These are phyloP conservation scores for Candida michaelii DNA, from an alignment of 805 yeast species.

Conservation along the genomic window DNA sequence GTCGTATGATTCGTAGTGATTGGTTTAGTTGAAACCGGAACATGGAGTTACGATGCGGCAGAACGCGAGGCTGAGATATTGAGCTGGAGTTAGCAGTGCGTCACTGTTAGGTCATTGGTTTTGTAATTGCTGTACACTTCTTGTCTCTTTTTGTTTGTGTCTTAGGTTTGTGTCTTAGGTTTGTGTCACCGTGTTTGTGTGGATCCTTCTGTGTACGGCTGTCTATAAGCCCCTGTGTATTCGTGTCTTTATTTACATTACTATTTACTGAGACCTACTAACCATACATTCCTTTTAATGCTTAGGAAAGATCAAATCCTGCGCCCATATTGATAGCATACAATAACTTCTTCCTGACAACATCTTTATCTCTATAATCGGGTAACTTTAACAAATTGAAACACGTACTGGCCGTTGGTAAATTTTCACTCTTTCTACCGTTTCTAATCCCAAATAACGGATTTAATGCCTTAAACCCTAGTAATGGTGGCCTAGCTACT, in stretches of 20 bases:
- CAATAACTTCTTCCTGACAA: conserved; percentile 61
- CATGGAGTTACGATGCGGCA: neutral
- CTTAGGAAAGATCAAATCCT: conserved; percentile 76
- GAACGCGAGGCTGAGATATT: too few species aligned
- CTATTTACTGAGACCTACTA: neutral
- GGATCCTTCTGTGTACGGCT: too few species aligned
- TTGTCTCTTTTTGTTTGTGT: too few species aligned
- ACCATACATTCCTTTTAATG: neutral
- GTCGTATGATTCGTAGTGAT: neutral
- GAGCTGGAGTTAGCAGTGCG: too few species aligned
- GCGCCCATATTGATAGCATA: conserved; percentile 82
- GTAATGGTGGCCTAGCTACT: conserved; percentile 85
- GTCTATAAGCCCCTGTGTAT: too few species aligned
- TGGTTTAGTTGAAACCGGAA: neutral
- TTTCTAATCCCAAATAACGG: conserved; percentile 82
- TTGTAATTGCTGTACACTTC: too few species aligned
- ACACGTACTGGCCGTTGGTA: conserved; percentile 95
- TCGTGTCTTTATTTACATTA: too few species aligned
- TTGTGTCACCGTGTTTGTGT: too few species aligned
- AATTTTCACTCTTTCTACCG: conserved; percentile 53
- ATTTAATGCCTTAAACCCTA: conserved; percentile 72
- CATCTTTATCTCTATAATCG: conserved; percentile 62
- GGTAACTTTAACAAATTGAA: conserved; percentile 86
- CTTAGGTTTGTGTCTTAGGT: too few species aligned
- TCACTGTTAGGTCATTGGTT: too few species aligned